Base-by-base conservation (phyloP, 495 filamentous ascomycete species). In the Evernia prunastri region DNA sequence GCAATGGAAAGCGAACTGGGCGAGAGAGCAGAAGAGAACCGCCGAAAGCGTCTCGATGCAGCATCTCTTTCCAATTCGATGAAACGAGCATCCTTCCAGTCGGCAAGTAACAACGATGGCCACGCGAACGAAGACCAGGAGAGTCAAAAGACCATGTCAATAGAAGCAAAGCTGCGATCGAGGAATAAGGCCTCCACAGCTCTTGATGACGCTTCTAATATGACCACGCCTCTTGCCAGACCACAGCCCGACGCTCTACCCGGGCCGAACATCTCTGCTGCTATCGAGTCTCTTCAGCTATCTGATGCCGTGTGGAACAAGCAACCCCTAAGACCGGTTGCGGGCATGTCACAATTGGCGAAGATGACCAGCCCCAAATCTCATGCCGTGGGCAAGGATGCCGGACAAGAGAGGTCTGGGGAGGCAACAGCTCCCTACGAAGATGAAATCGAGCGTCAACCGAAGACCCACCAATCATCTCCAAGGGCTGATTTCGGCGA, bases 141-240 rank as follows among this genome's bases (percentile, higher is more conserved):
- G 37, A 33, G 36, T 56, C 54, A 45, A 35, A 43, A 23, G 29
- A 25, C 23, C 13, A 39, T 57, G 23, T 63, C 61, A 37, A 56
- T 27, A 18, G 40, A 43, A 17, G 72, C 45, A 73, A 66, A 67
- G 60, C 61, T 49, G 79, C 74, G 60, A 76, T 72, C 64, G 77
- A 75, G 72, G 74, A 70, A 33, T 25, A 42, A 27, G 36, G 29
- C 40, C 11, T 40, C 61, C 11, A 33, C 23, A 25, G 43, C 51
- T 51, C 29, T 81, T 18, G 87, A 90, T 58, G 89, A 83, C 72
- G 86, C 85, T 45, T 94, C 90, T 1, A 91, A 88, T 63, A 82
- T 90, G 70, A 82, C 87, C 17, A 96, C 91, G 0, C 91, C 91
- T 1, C 77, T 93, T 49, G 90, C 85, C 8, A 81, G 84, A 31